Evolutionary conservation across 331 rosid species (phyloP), one percentile per base, ranked within the genome.

Genomic region (Acacia pycnantha): DNA sequence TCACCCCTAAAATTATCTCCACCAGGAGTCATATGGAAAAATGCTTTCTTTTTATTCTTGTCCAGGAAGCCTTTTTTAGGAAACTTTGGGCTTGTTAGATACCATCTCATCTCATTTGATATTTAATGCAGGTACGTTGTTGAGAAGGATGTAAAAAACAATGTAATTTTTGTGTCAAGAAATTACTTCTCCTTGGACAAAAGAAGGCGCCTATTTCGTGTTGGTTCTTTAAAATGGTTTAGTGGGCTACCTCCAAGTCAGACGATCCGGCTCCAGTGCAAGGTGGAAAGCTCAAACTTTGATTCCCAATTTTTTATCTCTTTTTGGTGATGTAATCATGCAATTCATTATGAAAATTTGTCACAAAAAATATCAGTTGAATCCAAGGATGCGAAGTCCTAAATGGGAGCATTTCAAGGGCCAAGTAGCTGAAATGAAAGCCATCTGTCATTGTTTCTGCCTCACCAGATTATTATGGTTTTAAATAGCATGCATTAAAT

Each of bases 101-200:
- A 58, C 61, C 16, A 37, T n/a, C 5, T 71, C 51, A 58, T 37
- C 33, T 41, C 41, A 27, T 70, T 74, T 76, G 18, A 50, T 19
- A 43, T 87, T 83, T 86, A 51, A 2, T 80, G 91, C 86, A 93
- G 99, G 97, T 95, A 92, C 80, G 99, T 93, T 59, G 99, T 95
- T 79, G 93, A 93, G 88, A 95, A 95, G 87, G 94, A 95, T 84
- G 79, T 90, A 69, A 88, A 85, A 83, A 89, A 90, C 89, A 93
- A 95, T 82, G 97, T 93, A 50, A 90, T 93, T 71, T 95, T 93
- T 82, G 97, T 91, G 81, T 95, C 99, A 50, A 92, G 97, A 88
- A 95, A 93, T 85, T 95, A 95, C 84, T 93, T 88, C 87, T 92
- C 98, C 26, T 26, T 84, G 16, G 94, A 95, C 84, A 95, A 95